Base-by-base conservation (phyloP, 2,329 filamentous ascomycete genomes). In the Mycosphaerella sp. region DNA sequence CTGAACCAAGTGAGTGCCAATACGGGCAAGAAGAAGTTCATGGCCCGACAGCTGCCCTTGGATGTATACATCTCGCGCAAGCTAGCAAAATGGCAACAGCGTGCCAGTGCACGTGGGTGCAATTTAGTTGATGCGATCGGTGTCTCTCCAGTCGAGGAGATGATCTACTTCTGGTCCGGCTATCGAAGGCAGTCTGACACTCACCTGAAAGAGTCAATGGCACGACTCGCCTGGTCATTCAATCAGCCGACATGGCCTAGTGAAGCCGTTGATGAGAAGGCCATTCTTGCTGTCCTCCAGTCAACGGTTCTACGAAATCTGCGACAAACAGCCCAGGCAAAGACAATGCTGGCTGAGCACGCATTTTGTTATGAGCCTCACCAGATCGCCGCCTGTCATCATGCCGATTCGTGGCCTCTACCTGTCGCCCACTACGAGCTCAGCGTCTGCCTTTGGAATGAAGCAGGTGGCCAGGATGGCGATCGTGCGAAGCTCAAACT, bases 101-200 rank as follows among this genome's bases (percentile, higher is more conserved):
- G 89, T 17, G 82, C 86, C 3, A 84, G 84, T 63, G 74, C 79
- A 41, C 79, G 83, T 68, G 75, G 78, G 1, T 70, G 88, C 28
- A 79, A 84, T 42, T 74, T 96, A 3, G 79, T 86, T 1, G 91
- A 97, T 60, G 89, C 86, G 0, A 76, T 94, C 7, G 89, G 89
- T 0, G 77, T 87, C 2, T 86, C 84, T 53, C 93, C 93, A 0
- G 75, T 88, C 0, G 81, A 89, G 62, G 93, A 97, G 72, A 95
- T 97, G 86, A 84, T 86, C 10, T 95, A 91, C 67, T 82, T 97
- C 62, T 97, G 90, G 90, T 90, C 88, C 64, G 91, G 90, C 0
- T 82, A 81, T 61, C 91, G 87, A 69, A 82, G 89, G 49, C 94
- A 95, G 87, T 74, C 79, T 2, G 62, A 71, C 0, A 71, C 72